Conservation (phyloP, 345 rosid species). For the Brassica cretica region DNA sequence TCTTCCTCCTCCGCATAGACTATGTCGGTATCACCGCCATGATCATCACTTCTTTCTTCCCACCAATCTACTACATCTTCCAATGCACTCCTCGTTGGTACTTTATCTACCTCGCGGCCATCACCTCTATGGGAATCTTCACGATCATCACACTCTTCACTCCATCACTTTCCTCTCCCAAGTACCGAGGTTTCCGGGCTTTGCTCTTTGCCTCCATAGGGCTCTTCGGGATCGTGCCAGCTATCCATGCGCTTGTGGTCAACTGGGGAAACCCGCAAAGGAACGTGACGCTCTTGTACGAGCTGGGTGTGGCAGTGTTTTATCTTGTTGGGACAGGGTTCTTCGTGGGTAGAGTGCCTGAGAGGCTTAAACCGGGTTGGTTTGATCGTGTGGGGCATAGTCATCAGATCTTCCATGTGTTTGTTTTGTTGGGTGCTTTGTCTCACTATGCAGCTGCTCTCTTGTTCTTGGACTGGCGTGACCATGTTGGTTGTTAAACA, state of each 20-base stretch:
- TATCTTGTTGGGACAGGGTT: conserved; percentile 72
- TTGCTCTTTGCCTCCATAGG: conserved; percentile 78
- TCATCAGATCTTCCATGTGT: conserved; percentile 85
- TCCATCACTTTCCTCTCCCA: conserved; percentile 59
- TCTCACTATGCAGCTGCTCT: conserved; percentile 88
- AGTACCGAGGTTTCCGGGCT: conserved; percentile 65
- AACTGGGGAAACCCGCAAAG: conserved; percentile 78
- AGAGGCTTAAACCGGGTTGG: conserved; percentile 80
- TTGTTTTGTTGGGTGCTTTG: conserved; percentile 83
- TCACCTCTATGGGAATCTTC: conserved; percentile 77
- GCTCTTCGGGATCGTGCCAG: conserved; percentile 54
- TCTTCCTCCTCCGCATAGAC: conserved; percentile 66
- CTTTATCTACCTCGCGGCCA: conserved; percentile 66
- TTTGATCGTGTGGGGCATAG: conserved; percentile 87
- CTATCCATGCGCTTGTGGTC: conserved; percentile 55
- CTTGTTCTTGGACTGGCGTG: conserved; percentile 76
- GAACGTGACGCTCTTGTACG: conserved; percentile 56
- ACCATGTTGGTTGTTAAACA: conserved; percentile 51
- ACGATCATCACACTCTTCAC: conserved; percentile 65
- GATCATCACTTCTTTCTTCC: conserved; percentile 95
- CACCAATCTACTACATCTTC: conserved; percentile 84
- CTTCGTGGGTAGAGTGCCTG: conserved; percentile 73
- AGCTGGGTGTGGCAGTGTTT: conserved; percentile 71
- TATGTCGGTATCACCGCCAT: conserved; percentile 70
- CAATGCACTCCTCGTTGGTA: conserved; percentile 81